Evolutionary conservation across 202 grass and related monocot species (phyloP).

Genomic region (Setaria italica): DNA sequence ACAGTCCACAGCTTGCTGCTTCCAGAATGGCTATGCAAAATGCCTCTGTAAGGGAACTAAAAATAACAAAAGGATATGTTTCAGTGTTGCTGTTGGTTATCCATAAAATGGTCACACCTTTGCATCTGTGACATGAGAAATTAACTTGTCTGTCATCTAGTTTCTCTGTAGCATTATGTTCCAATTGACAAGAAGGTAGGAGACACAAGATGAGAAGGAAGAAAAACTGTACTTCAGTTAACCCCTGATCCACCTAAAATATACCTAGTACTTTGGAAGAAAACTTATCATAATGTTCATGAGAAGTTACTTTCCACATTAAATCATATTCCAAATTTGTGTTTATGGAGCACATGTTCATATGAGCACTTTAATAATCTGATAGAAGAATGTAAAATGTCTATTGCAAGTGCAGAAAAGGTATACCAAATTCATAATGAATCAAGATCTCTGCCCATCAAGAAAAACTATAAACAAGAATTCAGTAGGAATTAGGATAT

Average conservation of each 20-base stretch:
- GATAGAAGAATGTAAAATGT: slow-evolving; percentile 8
- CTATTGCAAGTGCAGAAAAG: background rate
- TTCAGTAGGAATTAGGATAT: slow-evolving; percentile 15
- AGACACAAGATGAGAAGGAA: background rate
- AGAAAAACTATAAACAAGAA: slow-evolving; percentile 8
- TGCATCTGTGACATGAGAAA: background rate
- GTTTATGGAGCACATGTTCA: background rate
- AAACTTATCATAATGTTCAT: background rate
- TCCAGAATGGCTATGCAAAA: slow-evolving; percentile 98
- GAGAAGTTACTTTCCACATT: background rate
- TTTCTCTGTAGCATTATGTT: slow-evolving; percentile 23
- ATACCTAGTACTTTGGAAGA: background rate
- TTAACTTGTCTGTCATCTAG: background rate
- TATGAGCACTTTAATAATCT: background rate
- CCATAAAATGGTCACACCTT: background rate
- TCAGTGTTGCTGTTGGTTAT: slow-evolving; percentile 5
- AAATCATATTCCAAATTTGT: background rate
- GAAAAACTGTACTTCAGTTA: slow-evolving; percentile 1
- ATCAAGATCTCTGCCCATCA: slow-evolving; percentile 14
- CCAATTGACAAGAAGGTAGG: background rate
- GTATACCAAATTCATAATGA: background rate
- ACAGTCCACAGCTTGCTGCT: slow-evolving; percentile 90
- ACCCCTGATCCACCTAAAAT: slow-evolving; percentile 11
- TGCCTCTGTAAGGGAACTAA: slow-evolving; percentile 95
- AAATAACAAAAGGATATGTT: slow-evolving; percentile 36